Conservation (phyloP, 2,329 filamentous ascomycete genomes). For the Dothideomycetes sp. region DNA sequence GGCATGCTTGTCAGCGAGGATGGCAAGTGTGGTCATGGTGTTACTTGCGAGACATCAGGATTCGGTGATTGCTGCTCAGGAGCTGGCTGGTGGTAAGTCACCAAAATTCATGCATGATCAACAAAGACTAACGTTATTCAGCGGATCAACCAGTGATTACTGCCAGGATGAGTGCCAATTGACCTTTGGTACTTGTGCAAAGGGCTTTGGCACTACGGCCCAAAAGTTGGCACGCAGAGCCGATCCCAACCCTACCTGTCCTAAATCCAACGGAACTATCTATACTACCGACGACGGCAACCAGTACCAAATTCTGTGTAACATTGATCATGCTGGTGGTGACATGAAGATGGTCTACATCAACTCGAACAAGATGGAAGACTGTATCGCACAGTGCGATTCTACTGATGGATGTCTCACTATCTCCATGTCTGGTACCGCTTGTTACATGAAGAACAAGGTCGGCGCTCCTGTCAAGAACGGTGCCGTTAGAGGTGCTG, state of each 20-base stretch:
- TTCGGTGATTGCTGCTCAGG: constrained; percentile 9
- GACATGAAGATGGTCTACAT: constrained; percentile 18
- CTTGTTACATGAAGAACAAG: constrained; percentile 15
- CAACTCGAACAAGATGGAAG: constrained; percentile 12
- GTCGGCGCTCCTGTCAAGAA: constrained; percentile 3
- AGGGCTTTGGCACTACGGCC: background rate
- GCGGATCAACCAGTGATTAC: background rate
- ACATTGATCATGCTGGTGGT: constrained; percentile 20
- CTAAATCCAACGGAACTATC: constrained; percentile 17
- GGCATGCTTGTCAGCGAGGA: constrained; percentile 6
- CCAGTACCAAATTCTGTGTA: constrained; percentile 21
- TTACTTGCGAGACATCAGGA: constrained; percentile 8
- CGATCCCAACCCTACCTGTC: constrained; percentile 16
- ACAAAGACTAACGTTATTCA: background rate
- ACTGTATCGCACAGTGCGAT: constrained; percentile 12
- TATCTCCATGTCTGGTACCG: constrained; percentile 12
- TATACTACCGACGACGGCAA: constrained; percentile 19
- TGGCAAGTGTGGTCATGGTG: constrained; percentile 6
- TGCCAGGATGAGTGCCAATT: constrained; percentile 2
- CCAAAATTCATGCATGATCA: background rate
- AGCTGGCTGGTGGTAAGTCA: constrained; percentile 6
- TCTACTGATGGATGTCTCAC: constrained; percentile 7
- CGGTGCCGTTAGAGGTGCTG: background rate
- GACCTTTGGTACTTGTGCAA: background rate
- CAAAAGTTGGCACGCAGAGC: constrained; percentile 1